A percentile compares a stretch with the other conserved stretches of the same genome.
These are phyloP conservation scores for Arabidopsis hybrid DNA, from an alignment of 441 rosid species.

Conservation along the genomic window DNA sequence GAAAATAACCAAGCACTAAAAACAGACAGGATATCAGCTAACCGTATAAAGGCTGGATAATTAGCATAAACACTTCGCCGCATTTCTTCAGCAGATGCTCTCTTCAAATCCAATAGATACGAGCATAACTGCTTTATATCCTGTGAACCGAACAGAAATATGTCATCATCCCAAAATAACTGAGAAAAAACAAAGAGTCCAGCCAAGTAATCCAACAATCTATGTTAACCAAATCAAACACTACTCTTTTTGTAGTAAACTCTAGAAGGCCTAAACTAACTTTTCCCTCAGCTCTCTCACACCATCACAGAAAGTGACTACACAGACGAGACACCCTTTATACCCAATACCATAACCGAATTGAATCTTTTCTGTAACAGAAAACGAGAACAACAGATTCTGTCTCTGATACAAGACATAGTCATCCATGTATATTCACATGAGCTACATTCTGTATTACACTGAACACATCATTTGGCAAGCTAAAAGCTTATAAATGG, in stretches of 20 bases:
- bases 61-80: constrained; percentile 98
- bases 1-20: constrained; percentile 19
- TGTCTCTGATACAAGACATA: neutral
- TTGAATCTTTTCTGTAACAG: neutral
- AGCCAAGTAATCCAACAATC: neutral
- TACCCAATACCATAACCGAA: neutral
- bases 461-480: neutral
- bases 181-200: neutral
- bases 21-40: constrained; percentile 25
- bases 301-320: neutral
- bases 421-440: neutral
- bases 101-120: constrained; percentile 88
- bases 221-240: neutral
- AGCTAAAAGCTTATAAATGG: neutral
- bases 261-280: neutral
- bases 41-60: constrained; percentile 97
- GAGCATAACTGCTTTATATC: constrained; percentile 87
- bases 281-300: neutral
- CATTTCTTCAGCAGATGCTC: constrained; percentile 99
- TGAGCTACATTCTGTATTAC: neutral
- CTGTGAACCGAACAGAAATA: constrained; percentile 47
- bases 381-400: too few relatives aligned
- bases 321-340: neutral
- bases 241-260: neutral
- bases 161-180: neutral